These are phyloP conservation scores for Tetrastigma voinierianum DNA, from an alignment of 164 flowering plant species.

Conservation along the genomic window DNA sequence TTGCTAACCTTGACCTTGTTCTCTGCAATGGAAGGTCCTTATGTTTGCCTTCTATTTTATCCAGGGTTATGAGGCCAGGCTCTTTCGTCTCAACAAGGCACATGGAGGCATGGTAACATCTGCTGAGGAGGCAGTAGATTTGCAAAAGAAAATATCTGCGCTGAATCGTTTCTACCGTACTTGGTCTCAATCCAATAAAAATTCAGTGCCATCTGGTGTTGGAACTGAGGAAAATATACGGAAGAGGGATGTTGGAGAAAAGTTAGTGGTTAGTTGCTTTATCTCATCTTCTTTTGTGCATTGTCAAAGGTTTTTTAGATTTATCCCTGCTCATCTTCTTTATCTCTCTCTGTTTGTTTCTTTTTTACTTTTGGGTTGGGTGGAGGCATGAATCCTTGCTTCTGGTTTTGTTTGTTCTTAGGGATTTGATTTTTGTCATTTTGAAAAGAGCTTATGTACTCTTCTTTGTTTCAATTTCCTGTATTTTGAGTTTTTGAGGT, in stretches of 20 bases:
- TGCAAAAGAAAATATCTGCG: conserved; percentile 68
- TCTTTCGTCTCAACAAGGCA: conserved; percentile 65
- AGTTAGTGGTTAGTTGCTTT: conserved; percentile 57
- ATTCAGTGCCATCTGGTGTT: conserved; percentile 26
- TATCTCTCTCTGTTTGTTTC: too few species aligned
- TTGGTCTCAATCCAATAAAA: conserved; percentile 41
- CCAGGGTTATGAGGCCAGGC: conserved; percentile 83
- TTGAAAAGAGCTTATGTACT: too few species aligned
- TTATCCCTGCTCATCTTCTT: conserved; percentile 1
- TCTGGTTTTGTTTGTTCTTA: too few species aligned
- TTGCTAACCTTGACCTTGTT: conserved; percentile 1
- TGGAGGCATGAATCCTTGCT: too few species aligned
- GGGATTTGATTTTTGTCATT: too few species aligned
- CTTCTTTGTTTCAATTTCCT: too few species aligned
- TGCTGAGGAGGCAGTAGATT: conserved; percentile 78
- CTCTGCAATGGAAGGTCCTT: not conserved
- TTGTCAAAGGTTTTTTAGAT: not conserved
- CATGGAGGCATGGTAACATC: conserved; percentile 61
- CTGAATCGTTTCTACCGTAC: conserved; percentile 61
- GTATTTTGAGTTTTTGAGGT: too few species aligned
- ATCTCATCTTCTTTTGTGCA: not conserved
- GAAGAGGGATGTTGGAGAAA: conserved; percentile 59
- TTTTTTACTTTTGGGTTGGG: too few species aligned
- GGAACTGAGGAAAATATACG: conserved; percentile 31
- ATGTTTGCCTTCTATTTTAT: conserved; percentile 9